A percentile compares a stretch with the other conserved stretches of the same genome.
Conservation (phyloP, 495 filamentous ascomycete genomes). For the Hypoxylon cercidicola region DNA sequence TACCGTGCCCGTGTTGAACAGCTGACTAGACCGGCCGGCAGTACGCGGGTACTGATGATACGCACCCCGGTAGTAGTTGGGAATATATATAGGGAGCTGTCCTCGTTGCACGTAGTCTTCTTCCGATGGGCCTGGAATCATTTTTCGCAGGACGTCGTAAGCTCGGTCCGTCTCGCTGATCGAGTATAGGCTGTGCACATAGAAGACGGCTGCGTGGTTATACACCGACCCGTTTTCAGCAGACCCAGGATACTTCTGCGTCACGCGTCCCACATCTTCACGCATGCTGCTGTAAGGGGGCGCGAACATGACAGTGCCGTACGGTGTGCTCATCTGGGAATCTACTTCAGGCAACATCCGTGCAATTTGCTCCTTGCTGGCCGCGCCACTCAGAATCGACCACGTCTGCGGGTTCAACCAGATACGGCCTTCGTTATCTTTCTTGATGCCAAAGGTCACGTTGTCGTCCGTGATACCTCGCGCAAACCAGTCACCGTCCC, state of each 20-base stretch:
- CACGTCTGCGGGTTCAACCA: slow-evolving; percentile 68
- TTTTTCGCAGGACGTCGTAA: slow-evolving; percentile 59
- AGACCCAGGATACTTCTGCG: slow-evolving; percentile 66
- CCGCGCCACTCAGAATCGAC: slow-evolving; percentile 64
- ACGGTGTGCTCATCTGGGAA: slow-evolving; percentile 61
- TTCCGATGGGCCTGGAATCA: slow-evolving; percentile 62
- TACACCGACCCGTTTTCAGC: slow-evolving; percentile 67
- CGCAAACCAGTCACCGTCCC: slow-evolving; percentile 66
- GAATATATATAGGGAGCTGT: slow-evolving; percentile 65
- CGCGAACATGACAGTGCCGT: slow-evolving; percentile 64
- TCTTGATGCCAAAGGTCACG: slow-evolving; percentile 61
- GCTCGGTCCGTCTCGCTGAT: slow-evolving; percentile 61
- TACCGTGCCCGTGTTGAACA: slow-evolving; percentile 68
- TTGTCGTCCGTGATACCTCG: slow-evolving; percentile 67
- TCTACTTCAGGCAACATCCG: slow-evolving; percentile 62
- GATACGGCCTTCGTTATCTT: slow-evolving; percentile 63
- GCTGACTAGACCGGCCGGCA: slow-evolving; percentile 63
- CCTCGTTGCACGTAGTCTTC: slow-evolving; percentile 64
- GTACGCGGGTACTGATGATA: slow-evolving; percentile 61
- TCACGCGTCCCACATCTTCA: slow-evolving; percentile 67
- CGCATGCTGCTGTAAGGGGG: slow-evolving; percentile 65
- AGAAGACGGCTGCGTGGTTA: slow-evolving; percentile 66
- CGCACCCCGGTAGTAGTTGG: slow-evolving; percentile 67
- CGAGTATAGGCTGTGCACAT: slow-evolving; percentile 61
- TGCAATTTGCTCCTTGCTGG: slow-evolving; percentile 52